Base-by-base conservation (phyloP, 2,329 filamentous ascomycete species). In the Chrysoporthe cubensis region DNA sequence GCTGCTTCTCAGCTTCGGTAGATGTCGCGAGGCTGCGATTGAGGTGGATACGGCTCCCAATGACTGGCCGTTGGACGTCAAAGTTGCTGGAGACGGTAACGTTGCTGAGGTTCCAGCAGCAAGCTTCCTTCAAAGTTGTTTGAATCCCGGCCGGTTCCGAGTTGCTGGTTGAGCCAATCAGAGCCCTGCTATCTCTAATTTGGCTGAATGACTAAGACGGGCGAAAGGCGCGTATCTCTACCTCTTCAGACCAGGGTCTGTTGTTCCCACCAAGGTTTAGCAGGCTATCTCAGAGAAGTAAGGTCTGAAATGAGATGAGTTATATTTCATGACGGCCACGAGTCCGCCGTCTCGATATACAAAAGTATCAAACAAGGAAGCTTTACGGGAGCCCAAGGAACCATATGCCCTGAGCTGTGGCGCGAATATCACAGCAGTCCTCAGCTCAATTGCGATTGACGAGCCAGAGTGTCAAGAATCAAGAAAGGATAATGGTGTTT, bases 1-100 rank as follows among this genome's bases (percentile, higher is more conserved):
- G 75, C 77, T 78, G 77, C 78, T 80, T 75, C 79, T 78, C 76
- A 75, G 78, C 75, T 76, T 67, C 75, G 75, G 75, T 75, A 73
- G 71, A 72, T 71, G 73, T 73, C 73, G 75, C 73, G 73, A 72
- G 72, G 73, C 70, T 75, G 72, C 71, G 72, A 72, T 75, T 76
- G 74, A 75, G 74, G 77, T 68, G 68, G 78, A 79, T 78, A 78
- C 76, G 76, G 74, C 74, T 76, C 77, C 76, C 76, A 76, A 76
- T 75, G 76, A 75, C 75, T 73, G 67, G 74, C 70, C 69, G 72
- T 71, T 71, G 71, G 63, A 74, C 71, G 72, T 71, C 66, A 67
- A 68, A 61, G 43, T 58, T 70, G 72, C 71, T 72, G 62, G 62
- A 67, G 66, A 54, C 44, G 62, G 64, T 66, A 67, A 62, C 32